A percentile compares a stretch with the other conserved stretches of the same genome.
Evolutionary conservation across 306 rosid genomes (phyloP).

Genomic region (Pterocarpus macrocarpus): DNA sequence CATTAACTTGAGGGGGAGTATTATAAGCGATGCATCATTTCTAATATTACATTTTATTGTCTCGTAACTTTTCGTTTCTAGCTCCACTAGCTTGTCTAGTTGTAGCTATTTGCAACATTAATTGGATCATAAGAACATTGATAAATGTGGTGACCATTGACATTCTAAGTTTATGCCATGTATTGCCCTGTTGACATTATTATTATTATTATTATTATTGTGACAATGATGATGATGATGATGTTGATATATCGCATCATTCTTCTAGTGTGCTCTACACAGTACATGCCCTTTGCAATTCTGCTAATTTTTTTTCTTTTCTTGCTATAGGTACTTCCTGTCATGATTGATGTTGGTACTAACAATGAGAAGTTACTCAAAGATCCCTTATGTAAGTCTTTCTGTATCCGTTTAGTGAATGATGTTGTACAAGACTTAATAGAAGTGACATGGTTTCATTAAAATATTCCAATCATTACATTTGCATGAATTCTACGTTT

Average conservation of each 20-base stretch:
- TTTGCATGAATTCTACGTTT: slow-evolving; percentile 19
- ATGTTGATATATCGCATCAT: background rate
- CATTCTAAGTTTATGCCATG: background rate
- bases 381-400: slow-evolving; percentile 84
- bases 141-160: background rate
- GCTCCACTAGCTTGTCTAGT: slow-evolving; percentile 19
- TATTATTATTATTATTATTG: background rate
- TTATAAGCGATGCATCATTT: too few relatives aligned
- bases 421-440: background rate
- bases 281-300: slow-evolving; percentile 6
- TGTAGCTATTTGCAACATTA: background rate
- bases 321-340: slow-evolving; percentile 84
- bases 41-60: background rate
- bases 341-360: slow-evolving; percentile 98
- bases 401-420: slow-evolving; percentile 39
- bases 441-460: slow-evolving; percentile 26
- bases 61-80: slow-evolving; percentile 32
- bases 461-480: slow-evolving; percentile 15
- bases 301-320: background rate
- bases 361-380: slow-evolving; percentile 84
- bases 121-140: background rate
- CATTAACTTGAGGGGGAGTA: too few relatives aligned
- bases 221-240: too few relatives aligned
- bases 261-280: slow-evolving; percentile 23
- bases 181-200: background rate